Percentiles rank a stretch among this genome's conserved stretches.
phyloP scores from a whole-genome alignment of 306 rosid species.

The Psophocarpus tetragonolobus region DNA sequence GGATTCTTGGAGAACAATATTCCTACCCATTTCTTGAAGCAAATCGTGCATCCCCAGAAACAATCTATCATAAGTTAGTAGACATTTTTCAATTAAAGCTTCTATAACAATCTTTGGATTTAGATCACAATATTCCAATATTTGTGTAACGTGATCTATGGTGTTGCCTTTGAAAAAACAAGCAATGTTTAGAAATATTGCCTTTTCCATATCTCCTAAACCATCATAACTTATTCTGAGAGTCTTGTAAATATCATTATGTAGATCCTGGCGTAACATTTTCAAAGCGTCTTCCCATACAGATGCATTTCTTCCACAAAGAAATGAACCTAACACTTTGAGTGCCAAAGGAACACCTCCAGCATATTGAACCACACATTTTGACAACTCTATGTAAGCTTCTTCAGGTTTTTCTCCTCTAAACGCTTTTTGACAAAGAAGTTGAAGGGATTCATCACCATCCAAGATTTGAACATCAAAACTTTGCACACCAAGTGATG shows the following conservation, averaged over 20 bases:
- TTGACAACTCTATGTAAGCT: constrained; percentile 1
- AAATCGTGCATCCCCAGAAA: constrained; percentile 22
- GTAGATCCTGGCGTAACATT: constrained; percentile 9
- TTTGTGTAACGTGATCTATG: constrained; percentile 19
- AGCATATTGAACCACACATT: constrained; percentile 14
- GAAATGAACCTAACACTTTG: constrained; percentile 32
- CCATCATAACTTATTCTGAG: constrained; percentile 37
- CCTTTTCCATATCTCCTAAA: background rate
- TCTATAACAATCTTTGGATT: constrained; percentile 19
- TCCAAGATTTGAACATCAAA: constrained; percentile 21
- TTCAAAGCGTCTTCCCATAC: constrained; percentile 39
- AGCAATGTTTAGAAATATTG: constrained; percentile 42
- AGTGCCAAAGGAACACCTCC: constrained; percentile 43
- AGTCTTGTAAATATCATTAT: constrained; percentile 15
- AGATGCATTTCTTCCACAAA: constrained; percentile 10
- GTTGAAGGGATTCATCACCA: constrained; percentile 6
- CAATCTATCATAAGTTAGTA: constrained; percentile 1
- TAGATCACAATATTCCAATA: constrained; percentile 23
- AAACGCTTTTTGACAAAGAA: constrained; percentile 32
- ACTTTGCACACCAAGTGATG: background rate
- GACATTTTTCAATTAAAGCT: constrained; percentile 35
- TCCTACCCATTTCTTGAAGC: constrained; percentile 29
- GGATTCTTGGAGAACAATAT: constrained; percentile 36
- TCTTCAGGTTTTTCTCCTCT: constrained; percentile 7
- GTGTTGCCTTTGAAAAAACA: constrained; percentile 37